Evolutionary conservation across 441 rosid genomes (phyloP), one percentile per base, ranked within the genome.

Genomic region (Gossypium gossypioides): DNA sequence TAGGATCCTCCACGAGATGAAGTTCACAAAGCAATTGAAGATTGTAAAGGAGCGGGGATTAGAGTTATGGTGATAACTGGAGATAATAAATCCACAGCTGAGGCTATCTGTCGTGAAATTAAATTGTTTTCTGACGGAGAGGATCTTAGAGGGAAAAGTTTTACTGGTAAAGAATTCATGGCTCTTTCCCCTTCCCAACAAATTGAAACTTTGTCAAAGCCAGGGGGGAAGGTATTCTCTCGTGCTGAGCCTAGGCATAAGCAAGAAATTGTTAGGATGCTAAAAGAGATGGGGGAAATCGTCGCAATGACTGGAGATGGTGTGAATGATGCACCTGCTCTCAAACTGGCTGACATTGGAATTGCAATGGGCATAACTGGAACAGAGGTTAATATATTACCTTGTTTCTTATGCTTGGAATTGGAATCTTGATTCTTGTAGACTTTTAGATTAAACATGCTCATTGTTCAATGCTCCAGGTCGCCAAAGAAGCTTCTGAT

Each of bases 241-340:
- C 85, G 98, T 60, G 93, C 98, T 62, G 98, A 92, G 79, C 97
- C 98, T n/a, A 84, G 79, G 74, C 95, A 92, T 68, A 92, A 92
- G 81, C 98, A 92, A 86, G 97, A 89, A 59, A 89, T 91, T 21
- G 97, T 92, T 12, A 82, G 96, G 80, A 79, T 87, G 86, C 88
- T 92, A 51, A 91, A 88, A 75, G 93, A 89, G 65, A 91, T 87
- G 96, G 96, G 88, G 9, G 91, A 92, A 24, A 79, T 92, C 24
- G 97, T 91, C 25, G 97, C 98, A 7, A 92, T 92, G 98, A 92
- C 98, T 2, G 98, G 96, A 66, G 98, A 92, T 70, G 98, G 98
- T 42, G 98, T 92, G 48, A 92, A 91, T 75, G 96, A 91, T 84
- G 96, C 95, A 52, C 98, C 96, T 77, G 98, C 98, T 5, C 88